Evolutionary conservation across 768 basidiomycete species (phyloP).

Genomic region (Boletellus ananas): DNA sequence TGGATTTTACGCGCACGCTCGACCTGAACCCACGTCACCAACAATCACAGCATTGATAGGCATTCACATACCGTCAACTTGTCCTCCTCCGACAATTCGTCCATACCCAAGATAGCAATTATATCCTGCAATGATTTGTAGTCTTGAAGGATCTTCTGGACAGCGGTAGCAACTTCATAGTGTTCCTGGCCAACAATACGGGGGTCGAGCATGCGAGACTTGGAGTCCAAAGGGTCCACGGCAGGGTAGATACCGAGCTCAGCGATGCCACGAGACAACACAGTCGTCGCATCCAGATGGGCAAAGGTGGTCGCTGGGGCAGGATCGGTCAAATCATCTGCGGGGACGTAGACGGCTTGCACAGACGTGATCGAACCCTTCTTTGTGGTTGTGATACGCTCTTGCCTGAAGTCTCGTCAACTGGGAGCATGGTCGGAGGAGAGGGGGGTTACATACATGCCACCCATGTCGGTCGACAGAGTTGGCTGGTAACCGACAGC

Average conservation of each 20-base stretch:
- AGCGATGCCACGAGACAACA: conserved; percentile 98
- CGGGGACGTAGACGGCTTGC: conserved; percentile 99
- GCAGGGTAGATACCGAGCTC: conserved; percentile 99
- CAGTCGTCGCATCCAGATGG: conserved; percentile 99
- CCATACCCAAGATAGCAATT: conserved; percentile 99
- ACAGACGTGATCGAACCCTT: conserved; percentile 99
- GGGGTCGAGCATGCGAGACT: conserved; percentile 99
- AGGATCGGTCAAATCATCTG: conserved; percentile 99
- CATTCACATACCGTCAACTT: conserved; percentile 65
- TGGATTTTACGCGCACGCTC: conserved; percentile 98
- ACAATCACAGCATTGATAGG: neutral
- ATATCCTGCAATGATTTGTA: conserved; percentile 99
- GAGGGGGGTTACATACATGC: conserved; percentile 63
- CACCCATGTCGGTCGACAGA: conserved; percentile 99
- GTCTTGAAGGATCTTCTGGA: conserved; percentile 96
- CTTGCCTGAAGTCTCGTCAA: conserved; percentile 62
- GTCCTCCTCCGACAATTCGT: conserved; percentile 99
- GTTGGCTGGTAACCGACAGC: conserved; percentile 99
- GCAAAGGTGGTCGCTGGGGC: conserved; percentile 99
- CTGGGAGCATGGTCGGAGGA: neutral
- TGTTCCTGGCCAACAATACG: conserved; percentile 96
- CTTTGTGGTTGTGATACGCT: conserved; percentile 99
- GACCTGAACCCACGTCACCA: conserved; percentile 49
- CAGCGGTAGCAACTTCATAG: conserved; percentile 93
- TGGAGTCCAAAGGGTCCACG: conserved; percentile 98